phyloP scores from a whole-genome alignment of 257 asterid species.

The Asclepias syriaca region DNA sequence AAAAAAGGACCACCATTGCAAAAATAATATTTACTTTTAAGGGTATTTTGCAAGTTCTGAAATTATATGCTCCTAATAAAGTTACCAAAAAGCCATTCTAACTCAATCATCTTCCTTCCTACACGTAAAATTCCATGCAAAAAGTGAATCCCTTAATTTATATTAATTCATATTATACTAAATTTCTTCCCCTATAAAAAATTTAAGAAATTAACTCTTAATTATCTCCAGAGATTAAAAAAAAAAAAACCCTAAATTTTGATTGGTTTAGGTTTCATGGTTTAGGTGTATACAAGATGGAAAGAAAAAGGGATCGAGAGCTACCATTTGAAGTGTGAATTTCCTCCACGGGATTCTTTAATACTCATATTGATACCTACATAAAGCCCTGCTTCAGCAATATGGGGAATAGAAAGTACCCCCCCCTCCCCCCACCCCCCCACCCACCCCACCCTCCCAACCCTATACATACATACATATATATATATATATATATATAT shows the following conservation, averaged over 20 bases:
- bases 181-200: not conserved
- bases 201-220: not conserved
- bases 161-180: no score
- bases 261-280: constrained; percentile 6
- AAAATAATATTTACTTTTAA: not conserved
- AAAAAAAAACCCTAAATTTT: not conserved
- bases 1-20: constrained; percentile 5
- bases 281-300: constrained; percentile 5
- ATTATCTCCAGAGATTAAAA: not conserved
- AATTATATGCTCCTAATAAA: not conserved
- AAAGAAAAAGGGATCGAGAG: constrained; percentile 3
- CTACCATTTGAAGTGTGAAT: constrained; percentile 6
- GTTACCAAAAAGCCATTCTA: not conserved
- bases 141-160: not conserved
- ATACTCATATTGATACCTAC: constrained; percentile 18
- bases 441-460: no score
- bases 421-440: no score
- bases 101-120: not conserved
- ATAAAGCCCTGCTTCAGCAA: constrained; percentile 17
- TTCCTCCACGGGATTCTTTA: constrained; percentile 16
- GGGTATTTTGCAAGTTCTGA: not conserved
- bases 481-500: no score
- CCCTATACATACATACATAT: not conserved
- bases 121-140: constrained; percentile 5
- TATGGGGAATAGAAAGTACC: constrained; percentile 13